A percentile compares a stretch with the other conserved stretches of the same genome.
These are phyloP conservation scores for Vanrija sp. DNA, from an alignment of 1,284 basidiomycete species.

Conservation along the genomic window DNA sequence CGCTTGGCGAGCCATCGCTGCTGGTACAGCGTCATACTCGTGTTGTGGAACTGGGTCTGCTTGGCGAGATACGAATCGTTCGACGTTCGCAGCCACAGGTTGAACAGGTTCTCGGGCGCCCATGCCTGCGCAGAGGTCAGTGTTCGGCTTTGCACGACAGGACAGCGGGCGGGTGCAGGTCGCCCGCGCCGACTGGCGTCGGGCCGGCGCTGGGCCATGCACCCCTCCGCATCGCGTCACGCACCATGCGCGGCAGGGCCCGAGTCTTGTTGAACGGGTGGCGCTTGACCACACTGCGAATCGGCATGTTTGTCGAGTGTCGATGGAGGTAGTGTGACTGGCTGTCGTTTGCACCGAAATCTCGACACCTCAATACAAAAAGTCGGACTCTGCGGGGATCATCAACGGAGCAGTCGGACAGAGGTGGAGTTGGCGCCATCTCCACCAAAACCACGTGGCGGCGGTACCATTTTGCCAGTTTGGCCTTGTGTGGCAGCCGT, in stretches of 20 bases:
- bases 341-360: background rate
- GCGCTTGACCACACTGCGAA: constrained; percentile 9
- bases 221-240: constrained; percentile 3
- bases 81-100: constrained; percentile 64
- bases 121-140: constrained; percentile 61
- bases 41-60: constrained; percentile 60
- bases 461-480: background rate
- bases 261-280: constrained; percentile 34
- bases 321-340: constrained; percentile 1
- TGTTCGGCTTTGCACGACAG: background rate
- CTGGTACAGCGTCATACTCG: constrained; percentile 73
- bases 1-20: constrained; percentile 88
- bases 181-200: too few species aligned
- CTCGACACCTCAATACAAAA: constrained; percentile 1
- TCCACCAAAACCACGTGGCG: constrained; percentile 1
- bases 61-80: constrained; percentile 50
- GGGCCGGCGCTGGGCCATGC: too few species aligned
- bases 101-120: constrained; percentile 72
- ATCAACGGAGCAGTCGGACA: too few species aligned
- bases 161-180: too few species aligned
- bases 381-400: constrained; percentile 7
- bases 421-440: too few species aligned
- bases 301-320: constrained; percentile 14
- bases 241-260: constrained; percentile 47
- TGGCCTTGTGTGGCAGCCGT: too few species aligned